These are phyloP conservation scores for Pythium vanterpoolii DNA, from an alignment of 352 stramenopile genomes.

Conservation along the genomic window DNA sequence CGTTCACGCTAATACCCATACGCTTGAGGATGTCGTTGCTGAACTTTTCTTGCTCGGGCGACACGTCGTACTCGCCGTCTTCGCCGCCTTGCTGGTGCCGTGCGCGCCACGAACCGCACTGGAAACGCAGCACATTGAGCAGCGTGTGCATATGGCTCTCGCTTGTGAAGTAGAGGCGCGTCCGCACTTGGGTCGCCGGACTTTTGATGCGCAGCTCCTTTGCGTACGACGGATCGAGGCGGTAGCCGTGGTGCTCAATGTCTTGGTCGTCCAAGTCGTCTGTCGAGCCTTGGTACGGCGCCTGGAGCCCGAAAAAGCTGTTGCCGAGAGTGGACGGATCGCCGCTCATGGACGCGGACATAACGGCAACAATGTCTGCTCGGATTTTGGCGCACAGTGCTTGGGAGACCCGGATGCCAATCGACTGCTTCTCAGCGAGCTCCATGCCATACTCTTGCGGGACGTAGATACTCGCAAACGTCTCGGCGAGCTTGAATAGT, in stretches of 20 bases:
- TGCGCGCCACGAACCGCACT: slow-evolving; percentile 67
- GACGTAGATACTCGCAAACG: slow-evolving; percentile 96
- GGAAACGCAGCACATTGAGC: slow-evolving; percentile 96
- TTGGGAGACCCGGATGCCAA: slow-evolving; percentile 95
- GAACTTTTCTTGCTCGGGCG: slow-evolving; percentile 76
- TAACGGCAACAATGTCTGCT: slow-evolving; percentile 83
- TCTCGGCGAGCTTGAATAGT: slow-evolving; percentile 93
- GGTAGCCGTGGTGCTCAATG: slow-evolving; percentile 86
- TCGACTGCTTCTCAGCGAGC: slow-evolving; percentile 91
- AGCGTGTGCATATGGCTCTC: slow-evolving; percentile 98
- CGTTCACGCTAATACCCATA: slow-evolving; percentile 83
- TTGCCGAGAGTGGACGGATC: slow-evolving; percentile 31
- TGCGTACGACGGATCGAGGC: slow-evolving; percentile 78
- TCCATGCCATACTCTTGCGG: slow-evolving; percentile 96
- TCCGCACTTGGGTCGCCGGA: slow-evolving; percentile 87
- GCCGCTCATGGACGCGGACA: slow-evolving; percentile 48
- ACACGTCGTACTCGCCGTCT: slow-evolving; percentile 71
- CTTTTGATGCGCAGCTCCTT: slow-evolving; percentile 96
- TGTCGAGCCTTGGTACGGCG: slow-evolving; percentile 20
- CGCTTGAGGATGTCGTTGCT: slow-evolving; percentile 83
- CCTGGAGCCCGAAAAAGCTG: slow-evolving; percentile 32
- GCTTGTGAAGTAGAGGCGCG: slow-evolving; percentile 99
- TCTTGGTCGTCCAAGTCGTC: slow-evolving; percentile 55
- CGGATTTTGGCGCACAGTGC: slow-evolving; percentile 98
- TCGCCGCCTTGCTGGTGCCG: slow-evolving; percentile 52